Evolutionary conservation across 2,329 filamentous ascomycete genomes (phyloP).

Genomic region (Acrocalymma vagum): DNA sequence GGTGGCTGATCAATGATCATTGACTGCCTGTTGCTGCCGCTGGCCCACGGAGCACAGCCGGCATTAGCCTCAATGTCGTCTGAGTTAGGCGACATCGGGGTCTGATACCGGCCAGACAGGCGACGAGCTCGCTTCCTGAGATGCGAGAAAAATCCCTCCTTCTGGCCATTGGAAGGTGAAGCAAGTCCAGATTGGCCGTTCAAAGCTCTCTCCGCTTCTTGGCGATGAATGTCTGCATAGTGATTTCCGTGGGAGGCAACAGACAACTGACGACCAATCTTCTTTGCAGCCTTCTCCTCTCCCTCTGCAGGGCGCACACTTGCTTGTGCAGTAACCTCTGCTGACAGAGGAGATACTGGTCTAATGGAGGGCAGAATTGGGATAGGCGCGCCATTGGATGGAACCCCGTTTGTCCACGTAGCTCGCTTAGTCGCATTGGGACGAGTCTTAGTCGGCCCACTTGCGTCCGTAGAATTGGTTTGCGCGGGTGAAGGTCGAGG

Average conservation of each 20-base stretch:
- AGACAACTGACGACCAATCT: constrained; percentile 93
- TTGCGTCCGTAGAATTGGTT: constrained; percentile 53
- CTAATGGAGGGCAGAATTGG: constrained; percentile 94
- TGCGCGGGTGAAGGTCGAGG: constrained; percentile 54
- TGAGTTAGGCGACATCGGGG: constrained; percentile 77
- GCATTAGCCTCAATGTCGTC: constrained; percentile 94
- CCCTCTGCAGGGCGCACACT: constrained; percentile 67
- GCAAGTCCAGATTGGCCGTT: constrained; percentile 80
- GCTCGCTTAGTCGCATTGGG: constrained; percentile 78
- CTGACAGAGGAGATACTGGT: constrained; percentile 95
- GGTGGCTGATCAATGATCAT: constrained; percentile 72
- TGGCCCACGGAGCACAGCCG: constrained; percentile 86
- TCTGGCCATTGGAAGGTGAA: constrained; percentile 80
- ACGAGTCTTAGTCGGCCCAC: constrained; percentile 59
- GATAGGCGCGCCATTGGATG: constrained; percentile 85
- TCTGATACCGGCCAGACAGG: constrained; percentile 90
- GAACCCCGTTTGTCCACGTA: constrained; percentile 87
- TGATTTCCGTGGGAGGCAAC: constrained; percentile 92
- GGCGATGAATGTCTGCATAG: constrained; percentile 87
- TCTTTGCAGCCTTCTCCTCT: constrained; percentile 79
- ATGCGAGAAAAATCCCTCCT: constrained; percentile 98
- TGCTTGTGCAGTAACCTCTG: constrained; percentile 89
- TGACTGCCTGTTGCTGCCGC: constrained; percentile 81
- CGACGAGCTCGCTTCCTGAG: constrained; percentile 90
- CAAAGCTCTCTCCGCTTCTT: constrained; percentile 89